Evolutionary conservation across 2,329 filamentous ascomycete species (phyloP).

Genomic region (Drechslerella dactyloides): DNA sequence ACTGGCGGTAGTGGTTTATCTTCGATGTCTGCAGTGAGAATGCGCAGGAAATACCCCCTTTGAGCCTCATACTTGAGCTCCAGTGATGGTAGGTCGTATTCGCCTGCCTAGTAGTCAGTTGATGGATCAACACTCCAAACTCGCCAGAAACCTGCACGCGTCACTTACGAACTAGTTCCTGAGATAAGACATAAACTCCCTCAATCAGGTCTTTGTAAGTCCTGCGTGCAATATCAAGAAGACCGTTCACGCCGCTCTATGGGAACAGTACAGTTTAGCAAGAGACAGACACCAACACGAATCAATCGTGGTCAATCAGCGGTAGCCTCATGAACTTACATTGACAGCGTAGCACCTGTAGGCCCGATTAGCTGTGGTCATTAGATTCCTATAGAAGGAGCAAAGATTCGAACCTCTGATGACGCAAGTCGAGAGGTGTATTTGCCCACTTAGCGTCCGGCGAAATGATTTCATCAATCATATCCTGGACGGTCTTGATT

Average conservation of each 20-base stretch:
- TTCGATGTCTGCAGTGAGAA: conserved; percentile 70
- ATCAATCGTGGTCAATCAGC: too few species aligned
- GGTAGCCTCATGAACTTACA: too few species aligned
- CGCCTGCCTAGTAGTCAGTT: conserved; percentile 1
- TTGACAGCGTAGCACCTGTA: conserved; percentile 78
- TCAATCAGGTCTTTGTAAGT: conserved; percentile 87
- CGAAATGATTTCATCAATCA: conserved; percentile 76
- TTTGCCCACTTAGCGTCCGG: conserved; percentile 79
- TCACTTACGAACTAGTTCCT: conserved; percentile 68
- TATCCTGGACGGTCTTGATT: conserved; percentile 66
- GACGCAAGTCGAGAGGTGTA: conserved; percentile 81
- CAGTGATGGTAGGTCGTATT: conserved; percentile 61
- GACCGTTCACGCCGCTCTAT: conserved; percentile 77
- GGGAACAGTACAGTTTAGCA: too few species aligned
- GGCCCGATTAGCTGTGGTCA: neutral
- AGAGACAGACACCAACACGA: too few species aligned
- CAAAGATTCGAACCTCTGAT: conserved; percentile 67
- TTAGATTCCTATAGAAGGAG: neutral
- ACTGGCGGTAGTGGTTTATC: conserved; percentile 67
- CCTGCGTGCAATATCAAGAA: conserved; percentile 85
- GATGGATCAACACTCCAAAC: conserved; percentile 37
- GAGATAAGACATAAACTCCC: conserved; percentile 75
- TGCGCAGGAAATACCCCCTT: conserved; percentile 78
- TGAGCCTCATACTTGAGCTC: conserved; percentile 77
- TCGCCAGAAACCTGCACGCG: neutral